Base-by-base conservation (phyloP, 208 protist genomes). In the Tritrichomonas foetus region DNA sequence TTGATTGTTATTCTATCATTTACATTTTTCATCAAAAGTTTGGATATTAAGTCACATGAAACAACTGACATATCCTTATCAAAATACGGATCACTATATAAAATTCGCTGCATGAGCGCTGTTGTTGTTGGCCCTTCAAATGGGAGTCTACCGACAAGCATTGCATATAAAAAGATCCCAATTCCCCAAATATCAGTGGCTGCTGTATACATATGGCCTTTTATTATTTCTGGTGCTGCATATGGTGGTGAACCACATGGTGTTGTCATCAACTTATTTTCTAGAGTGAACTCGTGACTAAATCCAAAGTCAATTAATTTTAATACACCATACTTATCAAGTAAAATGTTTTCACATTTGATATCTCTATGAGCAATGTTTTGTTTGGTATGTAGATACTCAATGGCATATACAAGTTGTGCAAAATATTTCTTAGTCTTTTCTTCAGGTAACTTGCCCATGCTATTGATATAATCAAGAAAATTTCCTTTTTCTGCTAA, bases 301-400 rank as follows among this genome's bases (percentile, higher is more conserved):
- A 93, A 30, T 47, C 82, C 82, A 33, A 93, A 93, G 66, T 93
- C 82, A 36, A 39, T 66, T 27, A 93, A 25, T 66, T 16, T 53
- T 3, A 82, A 66, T 47, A 57, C 66, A 13, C 9, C 22, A 39
- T 93, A 47, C 3, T 9, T 93, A 3, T 69, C 82, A 8, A 57
- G 9, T 16, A 93, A 30, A 41, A 93, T 66, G 25, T 93, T 93
- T 93, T 93, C 82, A n/a, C 20, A 14, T 50, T 82, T 82, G n/a
- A 82, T 22, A 20, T 82, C 74, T n/a, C 74, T 25, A 50, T 82
- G 74, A 33, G 74, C 74, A 82, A 82, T 50, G 30, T 50, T 33
- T 8, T 41, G 41, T n/a, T 50, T 30, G 2, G 25, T 30, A 5
- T 92, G 80, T 13, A 92, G 25, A 64, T 92, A 92, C 39, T 92